These are phyloP conservation scores for Colletotrichum nymphaeae DNA, from an alignment of 2,329 filamentous ascomycete species.

Conservation along the genomic window DNA sequence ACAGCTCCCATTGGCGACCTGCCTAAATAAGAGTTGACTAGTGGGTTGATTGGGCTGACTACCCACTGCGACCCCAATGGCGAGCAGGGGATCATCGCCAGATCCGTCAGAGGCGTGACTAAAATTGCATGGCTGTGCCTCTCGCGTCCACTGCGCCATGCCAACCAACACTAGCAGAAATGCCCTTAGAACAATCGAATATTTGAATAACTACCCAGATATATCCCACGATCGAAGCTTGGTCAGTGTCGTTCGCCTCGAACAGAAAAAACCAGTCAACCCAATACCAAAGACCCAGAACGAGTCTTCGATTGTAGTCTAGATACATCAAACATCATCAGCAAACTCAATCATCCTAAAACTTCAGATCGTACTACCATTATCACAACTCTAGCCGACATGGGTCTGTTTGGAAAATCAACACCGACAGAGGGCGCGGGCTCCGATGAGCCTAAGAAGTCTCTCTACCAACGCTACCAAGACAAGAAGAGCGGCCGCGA, in stretches of 20 bases:
- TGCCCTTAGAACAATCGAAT: neutral
- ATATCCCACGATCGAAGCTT: neutral
- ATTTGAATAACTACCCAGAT: neutral
- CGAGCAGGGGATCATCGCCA: neutral
- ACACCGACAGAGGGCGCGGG: neutral
- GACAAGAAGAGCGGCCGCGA: constrained; percentile 44
- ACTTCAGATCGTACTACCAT: neutral
- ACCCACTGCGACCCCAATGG: neutral
- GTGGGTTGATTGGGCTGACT: neutral
- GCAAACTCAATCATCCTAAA: neutral
- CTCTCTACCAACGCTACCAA: constrained; percentile 46
- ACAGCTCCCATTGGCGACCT: neutral
- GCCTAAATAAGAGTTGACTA: neutral
- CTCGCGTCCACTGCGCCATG: neutral
- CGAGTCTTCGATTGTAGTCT: neutral
- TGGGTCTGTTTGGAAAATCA: constrained; percentile 19
- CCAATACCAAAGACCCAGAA: neutral
- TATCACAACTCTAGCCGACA: neutral
- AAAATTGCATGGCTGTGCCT: neutral
- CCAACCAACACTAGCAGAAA: neutral
- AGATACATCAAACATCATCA: neutral
- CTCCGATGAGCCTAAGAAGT: constrained; percentile 39
- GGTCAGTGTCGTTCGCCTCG: neutral
- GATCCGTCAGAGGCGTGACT: neutral
- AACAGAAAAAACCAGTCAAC: neutral